Percentiles rank a stretch among this genome's conserved stretches.
Conservation (phyloP, 2,329 filamentous ascomycete species). For the Colletotrichum sp. region DNA sequence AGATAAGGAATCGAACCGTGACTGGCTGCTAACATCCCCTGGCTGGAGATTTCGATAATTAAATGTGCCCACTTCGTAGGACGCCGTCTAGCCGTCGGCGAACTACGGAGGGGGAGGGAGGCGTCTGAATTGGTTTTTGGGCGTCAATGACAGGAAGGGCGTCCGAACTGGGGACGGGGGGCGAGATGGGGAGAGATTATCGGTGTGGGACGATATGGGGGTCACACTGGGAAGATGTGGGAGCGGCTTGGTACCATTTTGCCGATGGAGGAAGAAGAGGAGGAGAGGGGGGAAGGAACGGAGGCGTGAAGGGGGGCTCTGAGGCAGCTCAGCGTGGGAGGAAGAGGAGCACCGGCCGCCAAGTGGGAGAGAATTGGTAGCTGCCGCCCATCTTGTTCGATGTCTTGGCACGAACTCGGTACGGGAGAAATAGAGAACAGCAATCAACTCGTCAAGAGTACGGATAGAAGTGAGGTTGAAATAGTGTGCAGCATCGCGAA, state of each 20-base stretch:
- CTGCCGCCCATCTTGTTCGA: not conserved
- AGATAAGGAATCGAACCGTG: conserved; percentile 13
- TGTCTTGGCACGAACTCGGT: conserved; percentile 5
- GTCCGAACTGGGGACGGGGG: not conserved
- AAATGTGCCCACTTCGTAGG: not conserved
- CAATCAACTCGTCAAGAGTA: not conserved
- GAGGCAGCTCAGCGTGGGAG: not conserved
- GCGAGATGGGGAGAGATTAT: not conserved
- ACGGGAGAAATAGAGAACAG: not conserved
- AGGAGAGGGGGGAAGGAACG: not conserved
- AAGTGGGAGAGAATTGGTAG: conserved; percentile 11
- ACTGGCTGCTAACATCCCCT: not conserved
- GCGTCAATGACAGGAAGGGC: not conserved
- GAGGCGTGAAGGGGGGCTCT: not conserved
- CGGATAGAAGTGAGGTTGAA: not conserved
- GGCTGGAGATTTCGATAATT: not conserved
- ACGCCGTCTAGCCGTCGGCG: conserved; percentile 8
- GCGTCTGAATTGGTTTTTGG: not conserved
- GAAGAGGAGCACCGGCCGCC: not conserved
- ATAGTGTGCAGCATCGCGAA: not conserved
- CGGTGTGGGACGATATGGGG: not conserved
- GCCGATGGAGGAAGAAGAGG: not conserved
- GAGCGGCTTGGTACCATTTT: not conserved
- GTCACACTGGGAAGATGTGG: not conserved
- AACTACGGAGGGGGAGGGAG: not conserved